Evolutionary conservation across 75 land plant species (phyloP), one percentile per base, ranked within the genome.

Genomic region (Isoetes taiwanensis): DNA sequence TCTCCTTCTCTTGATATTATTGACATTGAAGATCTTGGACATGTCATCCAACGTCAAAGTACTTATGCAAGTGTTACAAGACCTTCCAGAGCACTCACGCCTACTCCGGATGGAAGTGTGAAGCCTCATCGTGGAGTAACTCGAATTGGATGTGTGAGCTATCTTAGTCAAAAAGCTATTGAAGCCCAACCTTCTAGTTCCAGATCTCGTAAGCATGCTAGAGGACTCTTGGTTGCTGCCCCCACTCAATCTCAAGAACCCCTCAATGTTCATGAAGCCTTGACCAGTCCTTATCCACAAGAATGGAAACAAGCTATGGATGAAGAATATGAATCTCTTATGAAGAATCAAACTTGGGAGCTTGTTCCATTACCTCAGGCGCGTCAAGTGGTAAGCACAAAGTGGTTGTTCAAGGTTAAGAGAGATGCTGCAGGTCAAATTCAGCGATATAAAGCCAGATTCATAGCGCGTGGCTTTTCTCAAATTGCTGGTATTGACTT

Each of bases 311-410:
- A 9, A 14, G 38, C 38, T 46, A 46, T 46, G 50, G 21, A 46
- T 19, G 16, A 46, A 19, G 50, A 46, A 23, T 46, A 46, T 46
- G 50, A 46, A 6, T 46, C n/a, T 19, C 50, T 46, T 6, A 46
- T 46, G 21, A 46, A 46, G 50, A 46, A 46, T 46, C 25, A 19
- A 46, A 46, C 50, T 16, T 46, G 50, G 50, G 25, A 19, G 25
- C 4, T 46, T 16, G 19, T 46, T 46, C 50, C 50, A 19, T 23
- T 37, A 9, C 38, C 38, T 37, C 38, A 6, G 16, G 50, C 6
- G 21, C 16, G 25, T 16, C 16, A 46, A 23, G 50, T 16, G 25
- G 19, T 46, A 19, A 46, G 6, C 12, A 23, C 50, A 19, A 46
- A 46, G 16, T 46, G 50, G 50, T 8, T 46, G 16, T 46, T 46